Base-by-base conservation (phyloP, 225 moss, liverwort and hornwort species). In the Ulota crispa region DNA sequence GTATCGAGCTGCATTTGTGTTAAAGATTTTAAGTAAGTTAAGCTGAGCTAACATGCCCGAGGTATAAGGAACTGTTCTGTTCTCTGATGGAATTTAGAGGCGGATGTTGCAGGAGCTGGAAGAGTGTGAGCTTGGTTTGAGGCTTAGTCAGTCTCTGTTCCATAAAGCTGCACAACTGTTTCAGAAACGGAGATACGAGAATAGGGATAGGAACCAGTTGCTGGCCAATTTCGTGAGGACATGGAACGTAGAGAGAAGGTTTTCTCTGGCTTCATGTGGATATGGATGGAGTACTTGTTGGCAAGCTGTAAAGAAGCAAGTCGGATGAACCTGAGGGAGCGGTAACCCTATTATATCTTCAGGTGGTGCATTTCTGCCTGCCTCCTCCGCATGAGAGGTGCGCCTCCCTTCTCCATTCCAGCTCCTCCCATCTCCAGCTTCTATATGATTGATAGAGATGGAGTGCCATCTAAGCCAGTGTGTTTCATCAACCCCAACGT, bases 381-480 rank as follows among this genome's bases (percentile, higher is more conserved):
- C 66, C 53, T 80, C 23, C 5, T 42, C 42, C 70, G 55, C 70
- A 80, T 63, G 84, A 75, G 32, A 75, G 80, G 76, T 85, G 62
- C 12, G 26, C 67, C 60, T 78, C 52, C 60, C 42, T 41, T 61
- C 59, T 81, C 16, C 47, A 64, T 81, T 70, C 30, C 68, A 61
- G 20, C 37, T 67, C 20, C 26, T 75, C 57, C 28, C 59, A n/a
- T 64, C 37, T 79, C 50, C 73, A 59, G 47, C 61, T 59, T 73
- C 67, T 73, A 37, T 79, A 27, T 37, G 60, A 60, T 45, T 66
- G 45, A 61, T 54, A 59, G 10, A 70, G 77, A 68, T 74, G 68
- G 26, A 74, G 26, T 76, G 65, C 15, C 54, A 57, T 76, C 30
- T 62, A 8, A 62, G 31, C 12, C 20, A 80, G 52, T 79, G 39